Evolutionary conservation across 495 filamentous ascomycete genomes (phyloP), one percentile per base, ranked within the genome.

Genomic region (Tuber microsphaerosporum): DNA sequence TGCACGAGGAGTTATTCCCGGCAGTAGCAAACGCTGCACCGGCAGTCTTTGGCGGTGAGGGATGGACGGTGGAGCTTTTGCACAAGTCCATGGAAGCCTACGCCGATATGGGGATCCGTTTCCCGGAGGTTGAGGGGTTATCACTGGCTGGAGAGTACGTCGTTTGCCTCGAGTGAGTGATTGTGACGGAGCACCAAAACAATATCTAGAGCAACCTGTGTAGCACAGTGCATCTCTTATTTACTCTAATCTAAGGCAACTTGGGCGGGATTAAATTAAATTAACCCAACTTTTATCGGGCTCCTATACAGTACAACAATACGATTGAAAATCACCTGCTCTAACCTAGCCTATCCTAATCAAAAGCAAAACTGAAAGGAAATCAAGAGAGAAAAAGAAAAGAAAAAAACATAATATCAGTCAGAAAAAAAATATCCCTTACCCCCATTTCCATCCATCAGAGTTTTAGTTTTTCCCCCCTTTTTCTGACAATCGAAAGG

Each of bases 61-160:
- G 61, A 37, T 83, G 81, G 81, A 81, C 75, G 1, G 22, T 69
- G 10, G 78, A 76, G 56, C 37, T 82, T 69, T 34, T 83, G 69
- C 74, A 73, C 10, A 81, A 81, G 81, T 76, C 73, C 14, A 75
- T 79, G 81, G 71, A 72, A 48, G 71, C 81, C 10, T 81, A 82
- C 69, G 72, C 56, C 26, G 26, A 65, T 65, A 65, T 34, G 56
- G 56, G 56, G 56, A 65, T 65, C 31, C 26, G 31, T 16, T 65
- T 65, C 31, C 56, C 56, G 5, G 56, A 72, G 26, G 61, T 75
- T 0, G 81, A 83, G 73, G 76, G 81, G 1, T 70, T 83, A 31
- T 46, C 34, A 2, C 41, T 78, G 22, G 51, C 65, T 4, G 69
- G 71, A 14, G 31, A 48, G 8, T 73, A 74, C 17, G 70, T 76